A percentile compares a stretch with the other conserved stretches of the same genome.
Conservation (phyloP, 2,329 filamentous ascomycete genomes). For the Sphaerulina musiva region DNA sequence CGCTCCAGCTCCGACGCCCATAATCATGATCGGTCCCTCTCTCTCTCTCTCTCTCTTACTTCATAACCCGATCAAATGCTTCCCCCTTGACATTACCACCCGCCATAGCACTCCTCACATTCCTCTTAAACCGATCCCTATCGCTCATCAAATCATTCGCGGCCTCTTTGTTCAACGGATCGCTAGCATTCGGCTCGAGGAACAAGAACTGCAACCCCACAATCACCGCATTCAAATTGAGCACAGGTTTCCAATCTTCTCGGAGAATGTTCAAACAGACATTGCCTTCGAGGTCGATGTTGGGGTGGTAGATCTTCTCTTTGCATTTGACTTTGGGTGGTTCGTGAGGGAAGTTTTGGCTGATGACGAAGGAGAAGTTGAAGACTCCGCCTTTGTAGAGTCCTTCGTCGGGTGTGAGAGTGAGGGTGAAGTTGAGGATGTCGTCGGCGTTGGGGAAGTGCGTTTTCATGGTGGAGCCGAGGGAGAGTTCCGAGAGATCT, state of each 20-base stretch:
- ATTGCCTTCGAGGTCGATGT: conserved; percentile 96
- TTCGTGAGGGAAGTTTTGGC: conserved; percentile 93
- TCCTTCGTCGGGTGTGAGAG: conserved; percentile 76
- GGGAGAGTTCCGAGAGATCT: conserved; percentile 77
- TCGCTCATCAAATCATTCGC: conserved; percentile 85
- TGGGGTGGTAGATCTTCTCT: conserved; percentile 98
- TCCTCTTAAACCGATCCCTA: conserved; percentile 82
- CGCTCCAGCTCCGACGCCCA: neutral
- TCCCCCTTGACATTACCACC: conserved; percentile 69
- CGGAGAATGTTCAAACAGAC: conserved; percentile 95
- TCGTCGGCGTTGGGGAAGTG: conserved; percentile 77
- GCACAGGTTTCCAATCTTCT: conserved; percentile 97
- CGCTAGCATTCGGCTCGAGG: conserved; percentile 91
- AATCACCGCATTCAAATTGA: conserved; percentile 94
- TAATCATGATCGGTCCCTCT: neutral
- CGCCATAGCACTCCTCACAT: conserved; percentile 76
- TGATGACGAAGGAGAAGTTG: conserved; percentile 85
- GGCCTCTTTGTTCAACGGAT: conserved; percentile 97
- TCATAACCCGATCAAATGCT: conserved; percentile 71
- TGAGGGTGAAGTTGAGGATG: conserved; percentile 76
- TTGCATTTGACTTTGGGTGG: conserved; percentile 95
- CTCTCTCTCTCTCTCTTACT: conserved; percentile 37
- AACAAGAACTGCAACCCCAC: conserved; percentile 94
- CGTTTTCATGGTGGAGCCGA: conserved; percentile 73
- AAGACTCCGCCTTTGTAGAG: conserved; percentile 86